Percentiles rank a stretch among this genome's conserved stretches.
These are phyloP conservation scores for Dactylonectria estremocensis DNA, from an alignment of 2,329 filamentous ascomycete genomes.

Conservation along the genomic window DNA sequence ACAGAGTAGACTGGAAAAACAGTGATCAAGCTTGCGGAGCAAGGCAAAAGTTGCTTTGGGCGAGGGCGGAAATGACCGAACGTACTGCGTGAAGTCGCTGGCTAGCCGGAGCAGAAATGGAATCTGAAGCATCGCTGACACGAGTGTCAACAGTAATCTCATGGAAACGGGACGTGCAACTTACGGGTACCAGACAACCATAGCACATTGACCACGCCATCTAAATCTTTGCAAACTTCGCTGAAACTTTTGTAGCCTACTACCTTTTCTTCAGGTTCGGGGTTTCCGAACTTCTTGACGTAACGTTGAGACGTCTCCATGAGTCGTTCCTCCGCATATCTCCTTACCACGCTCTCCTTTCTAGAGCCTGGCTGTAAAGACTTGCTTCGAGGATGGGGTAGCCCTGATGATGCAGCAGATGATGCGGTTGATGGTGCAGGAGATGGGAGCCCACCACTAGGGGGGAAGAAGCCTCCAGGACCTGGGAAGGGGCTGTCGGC, in stretches of 20 bases:
- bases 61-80: constrained; percentile 76
- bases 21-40: constrained; percentile 85
- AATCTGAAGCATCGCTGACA: constrained; percentile 74
- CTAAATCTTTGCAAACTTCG: constrained; percentile 82
- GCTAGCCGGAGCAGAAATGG: constrained; percentile 87
- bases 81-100: constrained; percentile 78
- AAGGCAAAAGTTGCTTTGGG: constrained; percentile 79
- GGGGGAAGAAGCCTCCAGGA: constrained; percentile 68
- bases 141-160: constrained; percentile 11
- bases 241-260: constrained; percentile 73
- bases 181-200: constrained; percentile 91
- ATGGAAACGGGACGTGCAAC: constrained; percentile 49
- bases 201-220: constrained; percentile 82
- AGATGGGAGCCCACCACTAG: constrained; percentile 63
- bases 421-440: constrained; percentile 67
- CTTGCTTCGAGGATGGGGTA: constrained; percentile 70
- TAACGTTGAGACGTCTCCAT: constrained; percentile 70
- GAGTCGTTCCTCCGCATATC: constrained; percentile 70
- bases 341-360: constrained; percentile 73
- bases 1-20: constrained; percentile 82
- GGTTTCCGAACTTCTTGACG: constrained; percentile 70
- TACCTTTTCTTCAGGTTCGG: constrained; percentile 63
- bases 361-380: constrained; percentile 69
- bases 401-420: constrained; percentile 58
- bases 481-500: constrained; percentile 33